phyloP scores from a whole-genome alignment of 768 basidiomycete species.

The Baorangia bicolor region DNA sequence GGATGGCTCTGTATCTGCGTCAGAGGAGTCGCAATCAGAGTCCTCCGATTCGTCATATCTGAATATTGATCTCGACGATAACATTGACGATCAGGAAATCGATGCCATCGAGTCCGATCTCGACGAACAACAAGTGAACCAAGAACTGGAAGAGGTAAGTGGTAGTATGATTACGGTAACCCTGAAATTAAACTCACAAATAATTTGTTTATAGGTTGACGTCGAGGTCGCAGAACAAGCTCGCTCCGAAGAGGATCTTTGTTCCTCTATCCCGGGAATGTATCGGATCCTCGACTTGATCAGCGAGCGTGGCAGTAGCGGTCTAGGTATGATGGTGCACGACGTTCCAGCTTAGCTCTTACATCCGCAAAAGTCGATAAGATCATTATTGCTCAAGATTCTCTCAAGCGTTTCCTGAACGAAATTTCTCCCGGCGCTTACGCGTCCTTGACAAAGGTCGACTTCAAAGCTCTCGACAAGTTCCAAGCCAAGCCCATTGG shows the following conservation, averaged over 20 bases:
- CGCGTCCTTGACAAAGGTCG: constrained; percentile 52
- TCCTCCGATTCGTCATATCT: constrained; percentile 23
- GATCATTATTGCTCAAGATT: constrained; percentile 56
- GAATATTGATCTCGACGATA: constrained; percentile 14
- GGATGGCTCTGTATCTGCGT: not conserved
- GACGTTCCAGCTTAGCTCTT: not conserved
- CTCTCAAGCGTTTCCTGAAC: constrained; percentile 49
- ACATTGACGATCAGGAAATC: constrained; percentile 15
- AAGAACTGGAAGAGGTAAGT: constrained; percentile 18
- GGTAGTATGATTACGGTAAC: not conserved
- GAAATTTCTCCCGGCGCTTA: constrained; percentile 51
- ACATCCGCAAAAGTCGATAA: constrained; percentile 50
- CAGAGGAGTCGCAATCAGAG: constrained; percentile 16
- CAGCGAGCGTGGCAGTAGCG: constrained; percentile 48
- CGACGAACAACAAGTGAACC: constrained; percentile 7
- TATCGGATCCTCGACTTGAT: constrained; percentile 57
- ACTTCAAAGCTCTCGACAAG: constrained; percentile 53
- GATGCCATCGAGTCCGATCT: constrained; percentile 13
- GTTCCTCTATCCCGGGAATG: constrained; percentile 41
- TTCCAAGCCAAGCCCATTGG: constrained; percentile 48
- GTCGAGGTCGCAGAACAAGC: constrained; percentile 8
- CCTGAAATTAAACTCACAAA: not conserved
- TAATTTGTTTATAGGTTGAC: constrained; percentile 15
- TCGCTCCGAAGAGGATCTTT: constrained; percentile 20
- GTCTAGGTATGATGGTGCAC: constrained; percentile 42